Conservation (phyloP, 1,284 basidiomycete genomes). For the Sanghuangporus baumii region DNA sequence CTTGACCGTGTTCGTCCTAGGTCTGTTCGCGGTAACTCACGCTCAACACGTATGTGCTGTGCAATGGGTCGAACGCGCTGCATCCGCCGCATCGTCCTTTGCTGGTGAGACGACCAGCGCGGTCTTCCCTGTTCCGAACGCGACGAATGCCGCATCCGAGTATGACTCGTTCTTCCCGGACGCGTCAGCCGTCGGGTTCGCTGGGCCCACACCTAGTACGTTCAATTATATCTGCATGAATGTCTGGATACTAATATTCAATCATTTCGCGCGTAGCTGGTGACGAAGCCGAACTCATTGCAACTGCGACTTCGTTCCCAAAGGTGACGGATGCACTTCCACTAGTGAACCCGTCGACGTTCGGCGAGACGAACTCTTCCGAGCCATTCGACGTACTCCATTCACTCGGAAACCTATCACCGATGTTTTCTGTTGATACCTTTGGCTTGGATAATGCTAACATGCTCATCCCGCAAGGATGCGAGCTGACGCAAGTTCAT, state of each 20-base stretch:
- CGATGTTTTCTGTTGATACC: constrained; percentile 50
- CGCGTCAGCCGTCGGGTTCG: constrained; percentile 40
- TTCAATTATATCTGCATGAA: not conserved
- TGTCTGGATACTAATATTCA: not conserved
- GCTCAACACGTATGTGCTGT: not conserved
- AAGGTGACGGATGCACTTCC: constrained; percentile 34
- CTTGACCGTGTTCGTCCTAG: not conserved
- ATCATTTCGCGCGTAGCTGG: constrained; percentile 31
- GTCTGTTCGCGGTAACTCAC: not conserved
- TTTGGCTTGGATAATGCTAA: constrained; percentile 50
- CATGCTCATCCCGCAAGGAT: constrained; percentile 43
- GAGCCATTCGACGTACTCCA: constrained; percentile 38
- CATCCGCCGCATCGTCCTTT: constrained; percentile 25
- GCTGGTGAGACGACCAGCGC: constrained; percentile 31
- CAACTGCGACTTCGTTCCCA: constrained; percentile 37
- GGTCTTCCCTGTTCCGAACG: constrained; percentile 28
- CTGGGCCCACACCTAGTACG: constrained; percentile 38
- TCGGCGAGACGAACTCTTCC: constrained; percentile 26
- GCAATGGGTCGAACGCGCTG: not conserved
- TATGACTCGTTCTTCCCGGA: constrained; percentile 33
- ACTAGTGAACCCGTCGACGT: constrained; percentile 33
- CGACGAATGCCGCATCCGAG: constrained; percentile 23
- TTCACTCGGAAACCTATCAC: constrained; percentile 52
- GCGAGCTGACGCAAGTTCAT: constrained; percentile 46
- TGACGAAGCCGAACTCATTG: constrained; percentile 41